Evolutionary conservation across 2,329 filamentous ascomycete genomes (phyloP), one percentile per base, ranked within the genome.

Genomic region (Hymenoscyphus fructigenus): DNA sequence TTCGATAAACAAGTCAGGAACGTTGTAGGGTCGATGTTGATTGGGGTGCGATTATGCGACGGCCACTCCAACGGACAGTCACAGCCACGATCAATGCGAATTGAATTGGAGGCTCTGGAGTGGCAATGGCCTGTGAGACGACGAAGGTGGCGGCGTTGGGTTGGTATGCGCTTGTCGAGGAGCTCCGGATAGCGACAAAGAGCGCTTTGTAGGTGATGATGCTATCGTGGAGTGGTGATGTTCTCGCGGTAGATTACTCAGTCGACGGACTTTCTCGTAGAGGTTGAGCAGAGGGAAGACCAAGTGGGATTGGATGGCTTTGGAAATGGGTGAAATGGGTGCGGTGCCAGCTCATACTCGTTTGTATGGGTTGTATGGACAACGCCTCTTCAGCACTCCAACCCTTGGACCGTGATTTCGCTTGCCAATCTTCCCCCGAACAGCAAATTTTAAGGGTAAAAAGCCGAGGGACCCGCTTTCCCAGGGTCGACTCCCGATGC

Each of bases 311-410:
- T 50, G 20, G 58, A n/a, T 57, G 44, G 28, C 6, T 3, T 6
- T 29, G 28, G 28, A 3, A 3, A 3, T 29, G 28, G 28, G n/a
- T n/a, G n/a, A 29, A 29, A 29, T 29, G 1, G 29, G 29, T 20
- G 14, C 32, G 23, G 23, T 63, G 62, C 62, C 62, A 64, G 57
- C 57, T 64, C 62, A 57, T 57, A 32, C 26, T 15, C 26, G 20
- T 44, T 53, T 60, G 61, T 55, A 59, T 47, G 58, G 56, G 61
- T 41, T 63, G 59, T 29, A 53, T 53, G 47, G 26, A 20, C 44
- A 47, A 47, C n/a, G 38, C 44, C 34, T 32, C 26, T 60, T 60
- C 47, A 53, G 32, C 38, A n/a, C 12, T 14, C 29, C 36, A 41
- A 32, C 34, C 58, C 58, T 44, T 28, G 34, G 32, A 29, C 41